Conservation (phyloP, 139 green algal genomes). For the Chlamydomonas eustigma region DNA sequence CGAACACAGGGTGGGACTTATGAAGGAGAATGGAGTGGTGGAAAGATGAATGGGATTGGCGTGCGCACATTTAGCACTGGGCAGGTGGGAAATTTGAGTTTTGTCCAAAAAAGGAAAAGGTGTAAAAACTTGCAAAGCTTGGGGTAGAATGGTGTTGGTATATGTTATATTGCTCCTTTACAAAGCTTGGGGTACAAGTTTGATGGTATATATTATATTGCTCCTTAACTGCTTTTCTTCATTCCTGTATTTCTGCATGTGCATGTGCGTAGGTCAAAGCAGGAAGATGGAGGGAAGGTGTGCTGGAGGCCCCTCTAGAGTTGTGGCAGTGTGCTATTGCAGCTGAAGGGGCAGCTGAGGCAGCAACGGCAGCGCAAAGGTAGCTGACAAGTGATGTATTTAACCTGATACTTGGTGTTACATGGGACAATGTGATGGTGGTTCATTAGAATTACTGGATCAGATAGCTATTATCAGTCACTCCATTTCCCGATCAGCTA, state of each 20-base stretch:
- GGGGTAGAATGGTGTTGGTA: no score
- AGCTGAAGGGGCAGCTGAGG: constrained; percentile 59
- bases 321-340: constrained; percentile 65
- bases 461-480: no score
- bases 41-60: constrained; percentile 60
- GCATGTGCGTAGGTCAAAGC: constrained; percentile 24
- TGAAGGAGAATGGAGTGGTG: constrained; percentile 74
- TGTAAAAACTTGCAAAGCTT: no score
- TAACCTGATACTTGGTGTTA: no score
- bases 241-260: not conserved
- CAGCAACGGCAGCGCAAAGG: constrained; percentile 46
- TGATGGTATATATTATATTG: no score
- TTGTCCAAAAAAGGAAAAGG: constrained; percentile 16
- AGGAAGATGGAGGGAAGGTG: constrained; percentile 59
- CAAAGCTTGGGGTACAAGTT: no score
- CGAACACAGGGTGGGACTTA: constrained; percentile 65
- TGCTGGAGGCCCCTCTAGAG: constrained; percentile 54
- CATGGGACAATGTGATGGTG: no score
- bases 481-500: no score
- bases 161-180: no score
- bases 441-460: no score
- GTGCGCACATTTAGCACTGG: constrained; percentile 66
- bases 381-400: no score
- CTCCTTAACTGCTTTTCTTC: no score
- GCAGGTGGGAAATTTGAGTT: constrained; percentile 42